Evolutionary conservation across 345 rosid genomes (phyloP), one percentile per base, ranked within the genome.

Genomic region (Eutrema yunnanense): DNA sequence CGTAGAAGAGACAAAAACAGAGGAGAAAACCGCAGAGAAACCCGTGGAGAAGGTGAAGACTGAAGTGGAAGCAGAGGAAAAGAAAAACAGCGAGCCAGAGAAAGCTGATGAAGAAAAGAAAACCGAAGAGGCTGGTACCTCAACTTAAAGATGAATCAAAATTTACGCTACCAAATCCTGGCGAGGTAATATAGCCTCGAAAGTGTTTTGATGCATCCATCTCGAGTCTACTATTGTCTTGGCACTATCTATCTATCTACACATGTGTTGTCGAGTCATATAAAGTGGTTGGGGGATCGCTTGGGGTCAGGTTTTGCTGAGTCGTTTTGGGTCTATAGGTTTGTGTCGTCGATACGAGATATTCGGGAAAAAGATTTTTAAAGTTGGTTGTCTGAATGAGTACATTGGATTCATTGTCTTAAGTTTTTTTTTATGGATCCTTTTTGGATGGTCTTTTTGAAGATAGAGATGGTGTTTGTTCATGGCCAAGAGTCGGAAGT

Each of bases 1-100:
- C 7, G 92, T 93, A 9, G 92, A 84, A 72, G 97, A 89, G 61
- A 79, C 79, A 73, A 83, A 87, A 73, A 51, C 77, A 3, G 89
- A 84, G 72, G 78, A 83, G 59, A 80, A 80, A 69, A 65, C 78
- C 1, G 74, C 58, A 64, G 83, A 78, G 48, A 80, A 80, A 69
- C 67, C 78, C 1, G 74, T 61, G 66, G 83, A 78, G 48, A 84
- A 79, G 64, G 74, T 14, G 36, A 67, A 67, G 42, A 46, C 74
- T n/a, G 78, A 62, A 72, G 74, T 78, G 22, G 62, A 77, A 68
- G 79, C 69, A 38, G 84, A 80, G 12, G 74, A 82, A 26, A 81
- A 86, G 73, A 57, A 77, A 22, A 78, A 79, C 52, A 61, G 13
- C 1, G 81, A 82, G 54, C 44, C 74, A 46, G 79, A 56, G 58